These are phyloP conservation scores for Rhodotorula sp. DNA, from an alignment of 1,284 basidiomycete genomes.

Conservation along the genomic window DNA sequence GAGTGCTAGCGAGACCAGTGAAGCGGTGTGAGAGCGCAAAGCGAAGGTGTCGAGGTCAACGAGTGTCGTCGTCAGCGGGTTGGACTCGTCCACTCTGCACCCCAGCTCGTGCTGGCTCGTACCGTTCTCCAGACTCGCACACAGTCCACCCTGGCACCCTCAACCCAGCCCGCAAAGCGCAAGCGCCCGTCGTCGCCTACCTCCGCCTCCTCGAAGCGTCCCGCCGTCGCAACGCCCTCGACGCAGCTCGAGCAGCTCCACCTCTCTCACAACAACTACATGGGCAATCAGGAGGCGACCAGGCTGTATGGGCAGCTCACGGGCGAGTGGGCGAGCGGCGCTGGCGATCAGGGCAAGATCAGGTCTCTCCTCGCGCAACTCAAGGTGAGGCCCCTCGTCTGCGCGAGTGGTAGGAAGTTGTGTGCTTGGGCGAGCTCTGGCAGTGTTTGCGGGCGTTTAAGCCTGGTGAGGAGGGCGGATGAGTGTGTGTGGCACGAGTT, in stretches of 20 bases:
- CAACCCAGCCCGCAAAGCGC: not conserved
- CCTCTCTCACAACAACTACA: conserved; percentile 9
- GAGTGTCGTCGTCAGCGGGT: not conserved
- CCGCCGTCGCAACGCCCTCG: conserved; percentile 13
- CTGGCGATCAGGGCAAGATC: conserved; percentile 51
- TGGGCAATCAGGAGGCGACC: conserved; percentile 54
- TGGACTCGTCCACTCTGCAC: not conserved
- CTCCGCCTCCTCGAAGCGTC: not conserved
- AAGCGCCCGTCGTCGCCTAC: conserved; percentile 1
- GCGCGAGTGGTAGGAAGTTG: too few relatives aligned
- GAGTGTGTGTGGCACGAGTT: too few relatives aligned
- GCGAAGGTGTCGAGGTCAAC: not conserved
- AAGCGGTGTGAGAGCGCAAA: not conserved
- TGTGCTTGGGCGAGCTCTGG: too few relatives aligned
- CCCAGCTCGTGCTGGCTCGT: not conserved
- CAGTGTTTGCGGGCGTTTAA: too few relatives aligned
- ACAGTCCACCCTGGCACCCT: conserved; percentile 17
- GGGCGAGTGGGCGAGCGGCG: conserved; percentile 34
- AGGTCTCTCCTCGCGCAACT: conserved; percentile 60
- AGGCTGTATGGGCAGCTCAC: conserved; percentile 50
- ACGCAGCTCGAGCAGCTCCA: conserved; percentile 20
- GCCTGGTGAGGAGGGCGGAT: too few relatives aligned
- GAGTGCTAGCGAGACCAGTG: not conserved
- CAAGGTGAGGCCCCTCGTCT: conserved; percentile 57
- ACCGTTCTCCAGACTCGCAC: not conserved